A percentile compares a stretch with the other conserved stretches of the same genome.
Conservation (phyloP, 2,329 filamentous ascomycete species). For the Colletotrichum phormii region DNA sequence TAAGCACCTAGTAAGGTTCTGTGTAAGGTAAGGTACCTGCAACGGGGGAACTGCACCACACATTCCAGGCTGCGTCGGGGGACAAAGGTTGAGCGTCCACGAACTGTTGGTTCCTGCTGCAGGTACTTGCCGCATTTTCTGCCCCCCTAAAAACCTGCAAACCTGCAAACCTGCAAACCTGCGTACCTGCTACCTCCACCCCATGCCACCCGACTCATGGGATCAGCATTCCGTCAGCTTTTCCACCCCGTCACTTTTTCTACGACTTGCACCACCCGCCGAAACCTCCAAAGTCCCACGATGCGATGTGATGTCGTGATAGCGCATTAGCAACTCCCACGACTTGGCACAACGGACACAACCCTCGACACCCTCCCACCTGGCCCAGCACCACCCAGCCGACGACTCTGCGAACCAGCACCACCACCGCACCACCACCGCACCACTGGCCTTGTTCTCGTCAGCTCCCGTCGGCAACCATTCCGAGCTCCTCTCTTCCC, state of each 20-base stretch:
- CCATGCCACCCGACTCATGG: slow-evolving; percentile 22
- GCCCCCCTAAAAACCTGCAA: slow-evolving; percentile 17
- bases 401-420: neutral
- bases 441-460: slow-evolving; percentile 5
- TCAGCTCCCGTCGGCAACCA: neutral
- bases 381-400: neutral
- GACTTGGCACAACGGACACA: neutral
- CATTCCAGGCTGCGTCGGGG: slow-evolving; percentile 5
- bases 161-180: neutral
- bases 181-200: slow-evolving; percentile 20
- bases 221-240: slow-evolving; percentile 33
- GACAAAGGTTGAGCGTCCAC: slow-evolving; percentile 9
- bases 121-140: slow-evolving; percentile 34
- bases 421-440: neutral
- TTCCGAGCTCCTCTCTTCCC: neutral
- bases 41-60: slow-evolving; percentile 14
- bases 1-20: too few relatives aligned
- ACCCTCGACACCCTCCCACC: neutral
- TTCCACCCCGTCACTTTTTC: slow-evolving; percentile 22
- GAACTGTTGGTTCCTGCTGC: slow-evolving; percentile 38
- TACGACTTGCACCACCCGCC: slow-evolving; percentile 25
- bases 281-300: slow-evolving; percentile 14
- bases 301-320: slow-evolving; percentile 25
- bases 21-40: neutral
- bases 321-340: slow-evolving; percentile 16